Evolutionary conservation across 2,329 filamentous ascomycete species (phyloP).

Genomic region (Neonectria ditissima): DNA sequence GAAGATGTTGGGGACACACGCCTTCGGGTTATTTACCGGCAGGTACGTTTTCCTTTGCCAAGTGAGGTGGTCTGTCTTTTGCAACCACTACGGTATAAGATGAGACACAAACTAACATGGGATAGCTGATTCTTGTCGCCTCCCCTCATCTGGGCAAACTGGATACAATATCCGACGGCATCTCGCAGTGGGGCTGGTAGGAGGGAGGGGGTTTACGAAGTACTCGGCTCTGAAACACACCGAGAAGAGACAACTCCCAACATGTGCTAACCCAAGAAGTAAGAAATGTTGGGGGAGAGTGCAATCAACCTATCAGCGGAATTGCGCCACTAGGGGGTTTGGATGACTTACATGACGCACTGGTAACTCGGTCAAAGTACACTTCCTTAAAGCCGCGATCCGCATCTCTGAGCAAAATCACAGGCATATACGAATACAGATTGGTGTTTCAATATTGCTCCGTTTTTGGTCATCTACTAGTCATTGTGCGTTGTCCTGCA

Average conservation of each 20-base stretch:
- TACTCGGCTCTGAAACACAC: not conserved
- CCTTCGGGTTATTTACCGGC: not conserved
- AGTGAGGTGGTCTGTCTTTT: not conserved
- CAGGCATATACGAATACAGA: not conserved
- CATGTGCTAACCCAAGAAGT: not conserved
- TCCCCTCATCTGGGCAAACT: not conserved
- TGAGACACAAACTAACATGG: not conserved
- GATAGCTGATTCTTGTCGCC: not conserved
- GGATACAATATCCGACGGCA: not conserved
- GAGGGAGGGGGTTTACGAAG: too few relatives aligned
- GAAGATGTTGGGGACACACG: slow-evolving; percentile 2
- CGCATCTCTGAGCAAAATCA: not conserved
- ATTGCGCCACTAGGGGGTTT: too few relatives aligned
- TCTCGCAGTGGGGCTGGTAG: not conserved
- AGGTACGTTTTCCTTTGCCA: not conserved
- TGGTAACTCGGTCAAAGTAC: not conserved
- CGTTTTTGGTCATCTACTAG: not conserved
- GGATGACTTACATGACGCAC: not conserved
- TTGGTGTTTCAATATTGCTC: not conserved
- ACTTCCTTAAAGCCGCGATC: not conserved
- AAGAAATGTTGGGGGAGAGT: not conserved
- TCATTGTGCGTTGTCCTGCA: not conserved
- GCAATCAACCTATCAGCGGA: not conserved
- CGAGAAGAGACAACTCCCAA: not conserved
- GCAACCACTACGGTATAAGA: not conserved